Conservation (phyloP, 2,329 filamentous ascomycete genomes). For the Aspergillus terreus region DNA sequence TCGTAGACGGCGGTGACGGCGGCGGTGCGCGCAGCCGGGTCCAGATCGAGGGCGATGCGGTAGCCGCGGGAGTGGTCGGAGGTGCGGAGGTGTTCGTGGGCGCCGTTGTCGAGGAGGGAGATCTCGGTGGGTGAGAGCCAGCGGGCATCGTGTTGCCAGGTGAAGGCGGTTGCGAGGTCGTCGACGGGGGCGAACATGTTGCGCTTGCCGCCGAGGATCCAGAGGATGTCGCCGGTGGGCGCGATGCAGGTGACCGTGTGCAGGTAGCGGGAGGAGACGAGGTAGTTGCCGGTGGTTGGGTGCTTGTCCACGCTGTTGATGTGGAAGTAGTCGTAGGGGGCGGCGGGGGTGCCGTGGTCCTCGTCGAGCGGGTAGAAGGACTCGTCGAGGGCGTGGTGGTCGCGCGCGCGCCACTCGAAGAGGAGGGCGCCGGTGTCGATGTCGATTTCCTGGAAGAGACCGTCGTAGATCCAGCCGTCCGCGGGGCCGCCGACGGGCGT, state of each 20-base stretch:
- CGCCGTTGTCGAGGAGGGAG: slow-evolving; percentile 42
- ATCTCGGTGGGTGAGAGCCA: slow-evolving; percentile 35
- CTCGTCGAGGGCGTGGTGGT: slow-evolving; percentile 37
- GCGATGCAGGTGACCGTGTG: slow-evolving; percentile 40
- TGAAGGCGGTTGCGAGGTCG: slow-evolving; percentile 46
- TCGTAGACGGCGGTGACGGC: slow-evolving; percentile 38
- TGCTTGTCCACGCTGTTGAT: slow-evolving; percentile 55
- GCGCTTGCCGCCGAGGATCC: slow-evolving; percentile 49
- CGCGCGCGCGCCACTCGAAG: slow-evolving; percentile 47
- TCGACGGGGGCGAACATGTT: slow-evolving; percentile 43
- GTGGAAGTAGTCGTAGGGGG: slow-evolving; percentile 54
- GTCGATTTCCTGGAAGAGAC: slow-evolving; percentile 46
- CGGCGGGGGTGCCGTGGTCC: slow-evolving; percentile 13
- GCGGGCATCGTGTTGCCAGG: slow-evolving; percentile 52
- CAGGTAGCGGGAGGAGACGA: slow-evolving; percentile 40
- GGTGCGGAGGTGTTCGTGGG: slow-evolving; percentile 17
- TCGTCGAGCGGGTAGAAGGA: slow-evolving; percentile 15
- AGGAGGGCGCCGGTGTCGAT: slow-evolving; percentile 41
- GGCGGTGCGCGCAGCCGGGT: slow-evolving; percentile 43
- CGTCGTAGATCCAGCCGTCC: slow-evolving; percentile 40
- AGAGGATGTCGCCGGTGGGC: slow-evolving; percentile 44
- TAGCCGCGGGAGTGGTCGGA: slow-evolving; percentile 41
- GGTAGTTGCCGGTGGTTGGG: slow-evolving; percentile 41
- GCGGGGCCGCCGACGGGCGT: slow-evolving; percentile 28
- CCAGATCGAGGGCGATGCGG: slow-evolving; percentile 35